Conservation (phyloP, 768 basidiomycete species). For the Leccinum uliginosum region DNA sequence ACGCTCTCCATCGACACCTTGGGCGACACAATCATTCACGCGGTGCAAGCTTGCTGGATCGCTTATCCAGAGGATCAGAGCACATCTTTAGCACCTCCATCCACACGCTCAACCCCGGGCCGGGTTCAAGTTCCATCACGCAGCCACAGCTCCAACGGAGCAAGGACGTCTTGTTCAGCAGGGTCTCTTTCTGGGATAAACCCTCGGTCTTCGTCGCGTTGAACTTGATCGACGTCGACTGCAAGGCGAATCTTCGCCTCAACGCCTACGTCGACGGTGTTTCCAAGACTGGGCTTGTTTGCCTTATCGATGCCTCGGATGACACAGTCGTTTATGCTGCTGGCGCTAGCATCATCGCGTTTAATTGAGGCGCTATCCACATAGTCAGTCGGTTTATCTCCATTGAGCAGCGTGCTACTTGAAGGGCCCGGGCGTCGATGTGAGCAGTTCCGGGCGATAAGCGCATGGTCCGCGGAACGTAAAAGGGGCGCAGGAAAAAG, state of each 20-base stretch:
- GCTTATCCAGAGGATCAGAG: conserved; percentile 20
- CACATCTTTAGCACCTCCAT: conserved; percentile 15
- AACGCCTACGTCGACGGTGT: conserved; percentile 8
- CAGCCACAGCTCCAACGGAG: conserved; percentile 3
- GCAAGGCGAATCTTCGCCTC: conserved; percentile 9
- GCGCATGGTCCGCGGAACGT: too few species aligned
- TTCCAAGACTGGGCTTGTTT: conserved; percentile 2
- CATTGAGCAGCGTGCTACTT: not conserved
- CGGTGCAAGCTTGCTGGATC: conserved; percentile 11
- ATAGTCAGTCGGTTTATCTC: not conserved
- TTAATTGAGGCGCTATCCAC: not conserved
- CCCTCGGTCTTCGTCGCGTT: conserved; percentile 18
- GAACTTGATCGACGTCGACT: conserved; percentile 13
- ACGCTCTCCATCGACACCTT: conserved; percentile 12
- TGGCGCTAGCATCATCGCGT: conserved; percentile 3
- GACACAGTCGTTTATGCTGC: conserved; percentile 6
- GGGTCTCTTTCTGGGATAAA: conserved; percentile 8
- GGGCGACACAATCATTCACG: conserved; percentile 4
- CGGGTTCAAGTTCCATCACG: not conserved
- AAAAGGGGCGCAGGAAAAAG: too few species aligned
- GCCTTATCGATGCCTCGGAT: conserved; percentile 9
- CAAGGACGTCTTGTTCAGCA: conserved; percentile 5
- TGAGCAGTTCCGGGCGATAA: too few species aligned
- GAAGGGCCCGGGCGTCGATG: too few species aligned
- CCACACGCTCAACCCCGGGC: conserved; percentile 5